Base-by-base conservation (phyloP, 805 yeast genomes). In the Wickerhamiella bombiphila region DNA sequence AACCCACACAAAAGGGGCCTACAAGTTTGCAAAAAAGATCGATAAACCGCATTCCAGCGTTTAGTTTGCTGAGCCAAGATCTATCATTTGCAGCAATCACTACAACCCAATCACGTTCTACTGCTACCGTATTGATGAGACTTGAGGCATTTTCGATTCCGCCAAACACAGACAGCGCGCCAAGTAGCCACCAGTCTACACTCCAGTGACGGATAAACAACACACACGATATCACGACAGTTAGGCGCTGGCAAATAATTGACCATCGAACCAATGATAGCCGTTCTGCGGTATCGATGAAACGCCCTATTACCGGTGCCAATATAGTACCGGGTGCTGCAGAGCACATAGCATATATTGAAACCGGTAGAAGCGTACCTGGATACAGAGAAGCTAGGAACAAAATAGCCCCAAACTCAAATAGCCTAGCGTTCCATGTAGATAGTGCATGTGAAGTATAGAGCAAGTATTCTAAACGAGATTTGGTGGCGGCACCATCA, bases 41-140 rank as follows among this genome's bases (percentile, higher is more conserved):
- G 34, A 62, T 62, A n/a, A 60, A 39, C 20, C 67, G 54, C 51
- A 63, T 50, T 19, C 45, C 48, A 4, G 64, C 48, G 41, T 61
- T 63, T 33, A 62, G 38, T 6, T 45, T 42, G 8, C 51, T 41
- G 30, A 61, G 34, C 30, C 46, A 44, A 4, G 37, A 43, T 19
- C 47, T 36, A 41, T 56, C 52, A 9, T 42, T 34, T 28, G 52
- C 48, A 2, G 55, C 52, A 16, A 62, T 57, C 8, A 56, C 63
- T 3, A 59, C 59, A 2, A 63, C 55, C 67, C 67, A 62, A 43
- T 62, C 67, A 25, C 66, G 48, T 29, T 60, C 63, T 14, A 62
- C 58, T 3, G 64, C 45, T n/a, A 63, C 54, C 22, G 53, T 53
- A 42, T 63, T 63, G 22, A 60, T 49, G 29, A 57, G 51, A 3